Base-by-base conservation (phyloP, 106 monocot genomes). In the Dioscorea zingiberensis region DNA sequence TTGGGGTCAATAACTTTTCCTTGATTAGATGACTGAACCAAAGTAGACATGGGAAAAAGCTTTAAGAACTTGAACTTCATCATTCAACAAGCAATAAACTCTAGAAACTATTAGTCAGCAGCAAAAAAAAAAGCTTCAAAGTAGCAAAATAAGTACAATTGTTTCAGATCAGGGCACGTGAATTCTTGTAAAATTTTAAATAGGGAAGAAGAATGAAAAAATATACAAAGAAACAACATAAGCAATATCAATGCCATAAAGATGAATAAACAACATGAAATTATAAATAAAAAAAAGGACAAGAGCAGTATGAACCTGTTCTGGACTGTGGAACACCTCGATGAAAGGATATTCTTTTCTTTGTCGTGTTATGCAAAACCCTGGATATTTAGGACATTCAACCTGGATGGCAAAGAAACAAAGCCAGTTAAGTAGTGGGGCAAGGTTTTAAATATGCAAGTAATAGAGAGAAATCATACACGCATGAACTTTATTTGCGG, bases 341-440 rank as follows among this genome's bases (percentile, higher is more conserved):
- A 95, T 85, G 72, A 95, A 95, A 15, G 94, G 94, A 66, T 95
- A 95, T 1, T 95, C 94, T 47, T 85, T 87, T 55, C 59, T 95
- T 65, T 90, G 90, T 60, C 94, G 87, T 71, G 91, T 64, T 13
- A 95, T 83, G 78, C 94, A 95, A 75, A 95, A 95, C 55, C 90
- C 90, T 28, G 91, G 94, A 70, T 85, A 95, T 53, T 91, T 91
- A 18, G 94, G 94, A 49, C 94, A 95, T 59, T 95, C 94, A 28
- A 91, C 94, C 94, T 94, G 82, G 16, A 29, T 26, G 4, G 38
- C 38, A 38, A 38, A 38, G 4, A 10, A 38, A 38, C 38, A 6
- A 38, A 38, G 10, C 38, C 10, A 38, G 4, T 8, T 38, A 2
- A 38, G 38, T 38, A 38, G 38, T 38, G 10, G 38, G 38, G 4